Base-by-base conservation (phyloP, 805 yeast genomes). In the Schizosaccharomyces cryophilus region DNA sequence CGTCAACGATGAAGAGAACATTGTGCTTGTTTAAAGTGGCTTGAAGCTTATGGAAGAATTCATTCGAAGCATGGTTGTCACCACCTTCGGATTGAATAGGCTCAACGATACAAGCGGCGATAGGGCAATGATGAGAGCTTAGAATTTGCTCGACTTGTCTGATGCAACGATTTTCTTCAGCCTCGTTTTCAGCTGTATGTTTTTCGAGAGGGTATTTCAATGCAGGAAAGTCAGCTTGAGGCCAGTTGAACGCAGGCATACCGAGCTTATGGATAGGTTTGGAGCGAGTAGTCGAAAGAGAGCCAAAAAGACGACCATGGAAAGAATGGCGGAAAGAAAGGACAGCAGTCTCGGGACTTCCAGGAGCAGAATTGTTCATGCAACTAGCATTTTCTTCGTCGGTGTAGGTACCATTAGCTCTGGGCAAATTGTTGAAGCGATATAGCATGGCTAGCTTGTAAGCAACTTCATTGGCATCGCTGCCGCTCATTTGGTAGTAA, bases 221-320 rank as follows among this genome's bases (percentile, higher is more conserved):
- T 60, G 78, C 67, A 65, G 97, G 97, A 76, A 83, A 89, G 64
- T 87, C 87, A 62, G 96, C 96, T 72, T 85, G 88, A 69, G 97
- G 97, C 96, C 96, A 89, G 69, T 86, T 80, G 76, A 89, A 89
- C 5, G 95, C 82, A 64, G 97, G 97, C 74, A 90, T 70, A 62
- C 75, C 77, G 72, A 89, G 75, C 75, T 90, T 89, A 77, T 89
- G 97, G 67, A 90, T 80, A 66, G 96, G 95, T 77, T 87, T 90
- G 62, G 96, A 87, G 71, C 95, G 81, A 48, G 97, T 89, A 65
- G 87, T 81, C 5, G 95, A 85, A 55, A 86, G 88, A 61, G 95
- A 80, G 29, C 95, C 97, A 74, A 89, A 87, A 65, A 88, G 74
- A 73, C 97, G 82, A 65, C 97, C 97, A 71, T 89, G 97, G 85